Evolutionary conservation across 2,329 filamentous ascomycete genomes (phyloP).

Genomic region (Ophiognomonia clavigignenti-juglandacearum): DNA sequence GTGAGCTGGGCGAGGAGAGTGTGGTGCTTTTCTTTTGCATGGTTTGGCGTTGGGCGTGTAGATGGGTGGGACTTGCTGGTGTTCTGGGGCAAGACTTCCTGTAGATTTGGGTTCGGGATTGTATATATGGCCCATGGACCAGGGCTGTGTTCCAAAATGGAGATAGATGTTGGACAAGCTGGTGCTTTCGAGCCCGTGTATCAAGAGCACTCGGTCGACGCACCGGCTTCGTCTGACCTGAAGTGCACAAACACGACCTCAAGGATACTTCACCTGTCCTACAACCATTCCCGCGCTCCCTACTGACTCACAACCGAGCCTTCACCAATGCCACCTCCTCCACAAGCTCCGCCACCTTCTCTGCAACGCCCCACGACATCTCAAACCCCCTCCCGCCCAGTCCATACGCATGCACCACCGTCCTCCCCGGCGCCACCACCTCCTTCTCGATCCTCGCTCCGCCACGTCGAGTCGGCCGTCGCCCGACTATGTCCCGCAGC

Average conservation of each 20-base stretch:
- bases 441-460: conserved; percentile 40
- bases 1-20: conserved; percentile 1
- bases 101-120: neutral
- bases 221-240: too few relatives aligned
- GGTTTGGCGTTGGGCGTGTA: neutral
- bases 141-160: neutral
- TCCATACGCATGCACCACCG: conserved; percentile 43
- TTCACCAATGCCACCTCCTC: conserved; percentile 16
- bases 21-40: neutral
- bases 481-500: conserved; percentile 25
- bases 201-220: neutral
- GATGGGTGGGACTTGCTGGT: neutral
- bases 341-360: conserved; percentile 33
- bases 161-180: neutral
- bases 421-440: conserved; percentile 21
- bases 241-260: too few relatives aligned
- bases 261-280: too few relatives aligned
- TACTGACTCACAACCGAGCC: conserved; percentile 7
- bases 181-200: neutral
- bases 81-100: too few relatives aligned
- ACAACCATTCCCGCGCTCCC: too few relatives aligned
- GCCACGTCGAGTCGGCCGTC: conserved; percentile 24
- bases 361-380: conserved; percentile 43
- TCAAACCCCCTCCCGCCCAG: conserved; percentile 45
- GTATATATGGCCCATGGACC: neutral